Evolutionary conservation across 2,329 filamentous ascomycete genomes (phyloP).

Genomic region (Aspergillus brasiliensis): DNA sequence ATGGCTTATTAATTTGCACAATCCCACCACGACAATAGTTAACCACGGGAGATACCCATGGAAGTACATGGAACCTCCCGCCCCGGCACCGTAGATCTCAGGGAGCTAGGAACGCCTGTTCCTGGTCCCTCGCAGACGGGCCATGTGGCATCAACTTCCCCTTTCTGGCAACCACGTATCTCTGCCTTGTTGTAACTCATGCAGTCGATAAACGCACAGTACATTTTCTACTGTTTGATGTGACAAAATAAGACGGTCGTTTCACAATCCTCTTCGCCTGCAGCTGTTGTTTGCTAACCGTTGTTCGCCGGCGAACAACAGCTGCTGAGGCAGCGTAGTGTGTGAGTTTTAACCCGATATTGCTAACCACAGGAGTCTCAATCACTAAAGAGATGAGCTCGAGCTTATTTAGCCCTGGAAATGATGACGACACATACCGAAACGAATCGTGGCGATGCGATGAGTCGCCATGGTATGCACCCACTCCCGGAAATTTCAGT

Average conservation of each 20-base stretch:
- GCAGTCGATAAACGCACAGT: not conserved
- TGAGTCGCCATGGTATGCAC: constrained; percentile 11
- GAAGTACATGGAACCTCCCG: constrained; percentile 6
- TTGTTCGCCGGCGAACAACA: constrained; percentile 11
- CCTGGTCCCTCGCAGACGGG: constrained; percentile 5
- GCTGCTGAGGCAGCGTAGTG: constrained; percentile 11
- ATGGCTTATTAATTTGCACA: not conserved
- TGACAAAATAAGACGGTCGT: not conserved
- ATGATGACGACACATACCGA: constrained; percentile 2
- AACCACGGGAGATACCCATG: not conserved
- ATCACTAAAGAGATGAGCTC: not conserved
- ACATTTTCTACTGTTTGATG: not conserved
- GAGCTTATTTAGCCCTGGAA: not conserved
- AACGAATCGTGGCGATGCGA: constrained; percentile 6
- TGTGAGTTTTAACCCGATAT: constrained; percentile 11
- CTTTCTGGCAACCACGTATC: not conserved
- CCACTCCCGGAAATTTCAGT: constrained; percentile 7
- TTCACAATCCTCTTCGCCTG: constrained; percentile 1
- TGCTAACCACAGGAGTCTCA: constrained; percentile 10
- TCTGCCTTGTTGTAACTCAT: constrained; percentile 8
- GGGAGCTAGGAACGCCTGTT: constrained; percentile 5
- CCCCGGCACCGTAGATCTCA: constrained; percentile 1
- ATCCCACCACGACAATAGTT: not conserved
- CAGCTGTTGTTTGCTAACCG: not conserved
- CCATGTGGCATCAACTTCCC: constrained; percentile 10